phyloP scores from a whole-genome alignment of 192 early-diverging fungal species.

The Gamsiella multidivaricata region DNA sequence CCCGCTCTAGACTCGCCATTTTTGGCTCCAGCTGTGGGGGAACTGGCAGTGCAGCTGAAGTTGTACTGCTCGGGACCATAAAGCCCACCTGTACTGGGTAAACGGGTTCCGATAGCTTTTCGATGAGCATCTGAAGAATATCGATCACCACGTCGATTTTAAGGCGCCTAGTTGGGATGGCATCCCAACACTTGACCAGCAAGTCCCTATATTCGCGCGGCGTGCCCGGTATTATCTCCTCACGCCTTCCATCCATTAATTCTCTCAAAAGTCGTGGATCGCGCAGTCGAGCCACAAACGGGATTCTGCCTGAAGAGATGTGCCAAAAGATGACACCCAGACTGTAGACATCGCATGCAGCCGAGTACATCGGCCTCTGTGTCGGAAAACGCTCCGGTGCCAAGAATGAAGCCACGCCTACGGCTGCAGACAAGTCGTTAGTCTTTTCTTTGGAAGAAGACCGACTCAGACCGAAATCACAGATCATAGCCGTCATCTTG shows the following conservation, averaged over 20 bases:
- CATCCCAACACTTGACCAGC: conserved; percentile 55
- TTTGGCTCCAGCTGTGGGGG: conserved; percentile 37
- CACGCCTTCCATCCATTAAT: conserved; percentile 48
- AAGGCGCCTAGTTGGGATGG: conserved; percentile 40
- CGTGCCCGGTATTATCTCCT: conserved; percentile 52
- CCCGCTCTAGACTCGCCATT: conserved; percentile 47
- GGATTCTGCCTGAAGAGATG: conserved; percentile 55
- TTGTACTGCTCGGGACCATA: conserved; percentile 34
- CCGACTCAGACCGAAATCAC: conserved; percentile 51
- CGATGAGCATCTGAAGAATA: conserved; percentile 44
- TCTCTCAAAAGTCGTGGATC: conserved; percentile 45
- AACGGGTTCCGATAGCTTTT: conserved; percentile 25
- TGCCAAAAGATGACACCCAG: conserved; percentile 61
- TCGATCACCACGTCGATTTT: conserved; percentile 56
- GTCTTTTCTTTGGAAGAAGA: conserved; percentile 36
- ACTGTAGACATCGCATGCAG: conserved; percentile 57
- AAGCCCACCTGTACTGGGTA: conserved; percentile 26
- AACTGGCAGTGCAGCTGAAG: conserved; percentile 31
- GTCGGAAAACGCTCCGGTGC: conserved; percentile 44
- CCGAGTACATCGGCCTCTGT: conserved; percentile 44
- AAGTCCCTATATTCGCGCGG: conserved; percentile 53
- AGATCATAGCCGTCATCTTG: conserved; percentile 50
- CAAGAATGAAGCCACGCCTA: conserved; percentile 46
- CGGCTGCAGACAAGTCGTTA: conserved; percentile 25
- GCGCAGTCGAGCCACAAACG: conserved; percentile 48